Conservation (phyloP, 345 rosid species). For the Capsella bursapastoris region DNA sequence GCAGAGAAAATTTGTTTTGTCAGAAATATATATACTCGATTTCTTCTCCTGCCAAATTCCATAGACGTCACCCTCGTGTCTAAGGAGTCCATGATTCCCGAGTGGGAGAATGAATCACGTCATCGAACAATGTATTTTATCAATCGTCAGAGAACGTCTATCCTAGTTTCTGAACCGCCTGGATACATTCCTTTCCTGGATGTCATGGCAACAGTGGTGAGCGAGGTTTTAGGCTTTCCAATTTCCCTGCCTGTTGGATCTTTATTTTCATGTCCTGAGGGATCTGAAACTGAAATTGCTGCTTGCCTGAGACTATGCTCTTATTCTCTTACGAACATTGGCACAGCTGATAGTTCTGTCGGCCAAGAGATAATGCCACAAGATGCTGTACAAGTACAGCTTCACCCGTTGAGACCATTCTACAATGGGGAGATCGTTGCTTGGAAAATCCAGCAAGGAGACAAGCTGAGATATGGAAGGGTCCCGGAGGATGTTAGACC, state of each 20-base stretch:
- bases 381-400: slow-evolving; percentile 85
- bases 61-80: slow-evolving; percentile 63
- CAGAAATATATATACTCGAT: slow-evolving; percentile 66
- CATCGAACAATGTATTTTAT: slow-evolving; percentile 73
- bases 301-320: slow-evolving; percentile 64
- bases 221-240: slow-evolving; percentile 81
- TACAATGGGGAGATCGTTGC: slow-evolving; percentile 93
- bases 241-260: slow-evolving; percentile 72
- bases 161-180: slow-evolving; percentile 90
- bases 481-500: slow-evolving; percentile 95
- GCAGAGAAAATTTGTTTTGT: slow-evolving; percentile 79
- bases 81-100: slow-evolving; percentile 64
- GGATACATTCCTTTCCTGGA: slow-evolving; percentile 69
- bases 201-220: slow-evolving; percentile 75
- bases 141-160: slow-evolving; percentile 55
- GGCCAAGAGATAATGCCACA: slow-evolving; percentile 81
- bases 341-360: slow-evolving; percentile 50
- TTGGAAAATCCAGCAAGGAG: slow-evolving; percentile 77
- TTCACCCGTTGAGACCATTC: slow-evolving; percentile 92
- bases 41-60: slow-evolving; percentile 70
- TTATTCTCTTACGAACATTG: slow-evolving; percentile 55
- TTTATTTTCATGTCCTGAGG: slow-evolving; percentile 75
- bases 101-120: slow-evolving; percentile 62
- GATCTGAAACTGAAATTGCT: slow-evolving; percentile 68
- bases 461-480: slow-evolving; percentile 88